phyloP scores from a whole-genome alignment of 75 land plant genomes.

The Cryptomeria japonica region DNA sequence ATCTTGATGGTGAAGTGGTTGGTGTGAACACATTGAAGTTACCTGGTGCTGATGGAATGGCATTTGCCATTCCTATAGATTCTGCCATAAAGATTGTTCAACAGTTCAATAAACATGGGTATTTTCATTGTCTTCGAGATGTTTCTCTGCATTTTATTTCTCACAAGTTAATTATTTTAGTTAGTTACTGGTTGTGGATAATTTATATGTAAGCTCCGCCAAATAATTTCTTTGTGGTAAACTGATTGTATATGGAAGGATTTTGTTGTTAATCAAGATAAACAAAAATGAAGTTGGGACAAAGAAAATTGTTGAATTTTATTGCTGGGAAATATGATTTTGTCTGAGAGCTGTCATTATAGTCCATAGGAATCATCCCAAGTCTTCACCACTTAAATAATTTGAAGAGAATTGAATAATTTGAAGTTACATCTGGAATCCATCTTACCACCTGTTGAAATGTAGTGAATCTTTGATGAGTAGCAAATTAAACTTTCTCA shows the following conservation, averaged over 20 bases:
- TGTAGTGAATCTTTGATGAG: background rate
- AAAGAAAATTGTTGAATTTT: background rate
- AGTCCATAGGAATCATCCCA: background rate
- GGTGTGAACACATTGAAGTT: conserved; percentile 90
- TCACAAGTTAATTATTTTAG: background rate
- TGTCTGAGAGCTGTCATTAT: background rate
- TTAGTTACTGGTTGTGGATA: background rate
- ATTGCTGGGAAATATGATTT: background rate
- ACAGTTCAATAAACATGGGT: conserved; percentile 87
- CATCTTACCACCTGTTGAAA: background rate
- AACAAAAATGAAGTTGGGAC: background rate
- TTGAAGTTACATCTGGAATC: background rate
- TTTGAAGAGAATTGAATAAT: background rate
- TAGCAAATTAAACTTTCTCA: background rate
- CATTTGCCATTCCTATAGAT: conserved; percentile 92
- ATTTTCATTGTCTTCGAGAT: background rate
- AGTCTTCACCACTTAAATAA: background rate
- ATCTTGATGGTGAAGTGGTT: conserved; percentile 93
- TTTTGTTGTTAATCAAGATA: background rate
- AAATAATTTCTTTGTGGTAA: background rate
- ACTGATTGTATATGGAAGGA: background rate
- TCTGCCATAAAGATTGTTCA: conserved; percentile 67
- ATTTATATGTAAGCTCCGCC: background rate
- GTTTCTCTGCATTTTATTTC: conserved; percentile 10
- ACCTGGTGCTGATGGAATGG: conserved; percentile 69